phyloP scores from a whole-genome alignment of 768 basidiomycete species.

The Zangia roseola region DNA sequence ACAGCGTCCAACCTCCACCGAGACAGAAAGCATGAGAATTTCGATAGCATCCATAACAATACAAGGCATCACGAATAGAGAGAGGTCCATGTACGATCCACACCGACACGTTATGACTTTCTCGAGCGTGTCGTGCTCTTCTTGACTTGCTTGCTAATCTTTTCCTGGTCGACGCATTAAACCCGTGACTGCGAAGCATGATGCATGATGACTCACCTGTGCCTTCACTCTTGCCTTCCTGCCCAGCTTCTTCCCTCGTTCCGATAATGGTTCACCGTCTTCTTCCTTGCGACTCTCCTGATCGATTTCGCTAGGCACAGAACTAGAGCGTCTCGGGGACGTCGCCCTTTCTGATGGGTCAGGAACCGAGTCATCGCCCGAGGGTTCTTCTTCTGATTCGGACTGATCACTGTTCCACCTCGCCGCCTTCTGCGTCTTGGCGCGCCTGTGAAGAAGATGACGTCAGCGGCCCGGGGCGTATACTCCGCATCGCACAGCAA shows the following conservation, averaged over 20 bases:
- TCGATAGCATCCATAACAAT: constrained; percentile 16
- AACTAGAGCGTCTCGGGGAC: constrained; percentile 26
- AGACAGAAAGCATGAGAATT: constrained; percentile 7
- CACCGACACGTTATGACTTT: constrained; percentile 22
- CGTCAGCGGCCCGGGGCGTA: constrained; percentile 7
- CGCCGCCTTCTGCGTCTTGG: constrained; percentile 27
- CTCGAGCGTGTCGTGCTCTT: constrained; percentile 24
- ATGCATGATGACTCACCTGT: constrained; percentile 32
- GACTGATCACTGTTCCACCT: constrained; percentile 34
- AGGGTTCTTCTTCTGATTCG: constrained; percentile 27
- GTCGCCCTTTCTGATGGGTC: constrained; percentile 38
- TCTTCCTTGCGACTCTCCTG: constrained; percentile 30
- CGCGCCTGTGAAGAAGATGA: constrained; percentile 18
- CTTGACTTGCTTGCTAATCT: constrained; percentile 27
- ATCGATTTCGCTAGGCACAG: constrained; percentile 40
- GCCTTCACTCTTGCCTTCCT: constrained; percentile 40
- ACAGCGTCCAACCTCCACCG: neutral
- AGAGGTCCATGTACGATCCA: constrained; percentile 9
- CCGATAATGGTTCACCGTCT: constrained; percentile 25
- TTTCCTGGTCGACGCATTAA: constrained; percentile 25
- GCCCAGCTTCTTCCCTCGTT: constrained; percentile 36
- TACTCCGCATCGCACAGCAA: neutral
- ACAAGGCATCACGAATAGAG: constrained; percentile 10
- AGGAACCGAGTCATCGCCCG: constrained; percentile 34
- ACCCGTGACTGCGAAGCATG: neutral